These are phyloP conservation scores for Sporothrix mexicana DNA, from an alignment of 2,329 filamentous ascomycete species.

Conservation along the genomic window DNA sequence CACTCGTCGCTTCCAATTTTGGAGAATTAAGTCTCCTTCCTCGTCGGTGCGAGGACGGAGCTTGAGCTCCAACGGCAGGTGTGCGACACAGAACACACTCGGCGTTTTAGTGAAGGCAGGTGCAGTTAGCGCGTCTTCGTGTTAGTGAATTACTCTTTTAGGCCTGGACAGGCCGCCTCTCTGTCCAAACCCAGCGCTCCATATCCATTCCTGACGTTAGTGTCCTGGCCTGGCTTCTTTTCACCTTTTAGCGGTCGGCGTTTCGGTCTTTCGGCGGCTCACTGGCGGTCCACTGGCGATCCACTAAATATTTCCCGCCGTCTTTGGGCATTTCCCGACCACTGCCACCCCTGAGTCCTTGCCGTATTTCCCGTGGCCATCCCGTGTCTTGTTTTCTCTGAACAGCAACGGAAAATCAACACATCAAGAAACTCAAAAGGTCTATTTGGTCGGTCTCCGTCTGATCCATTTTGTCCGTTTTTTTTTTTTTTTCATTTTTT, in stretches of 20 bases:
- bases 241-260: background rate
- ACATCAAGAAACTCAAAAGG: background rate
- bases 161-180: background rate
- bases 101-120: background rate
- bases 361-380: background rate
- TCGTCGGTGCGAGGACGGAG: constrained; percentile 1
- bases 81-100: background rate
- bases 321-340: background rate
- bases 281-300: background rate
- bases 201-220: too few species aligned
- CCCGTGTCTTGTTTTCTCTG: too few species aligned
- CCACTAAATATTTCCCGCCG: background rate
- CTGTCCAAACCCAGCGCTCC: background rate
- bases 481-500: too few species aligned
- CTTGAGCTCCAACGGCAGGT: constrained; percentile 12
- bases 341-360: too few species aligned
- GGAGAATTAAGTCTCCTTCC: background rate
- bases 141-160: constrained; percentile 3
- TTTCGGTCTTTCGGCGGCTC: constrained; percentile 15
- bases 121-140: constrained; percentile 1
- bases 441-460: too few species aligned
- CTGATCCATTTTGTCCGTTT: too few species aligned
- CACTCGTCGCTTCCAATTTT: too few species aligned
- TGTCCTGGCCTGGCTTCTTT: background rate
- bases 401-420: background rate